These are phyloP conservation scores for Lactifluus echinatus DNA, from an alignment of 768 basidiomycete species.

Conservation along the genomic window DNA sequence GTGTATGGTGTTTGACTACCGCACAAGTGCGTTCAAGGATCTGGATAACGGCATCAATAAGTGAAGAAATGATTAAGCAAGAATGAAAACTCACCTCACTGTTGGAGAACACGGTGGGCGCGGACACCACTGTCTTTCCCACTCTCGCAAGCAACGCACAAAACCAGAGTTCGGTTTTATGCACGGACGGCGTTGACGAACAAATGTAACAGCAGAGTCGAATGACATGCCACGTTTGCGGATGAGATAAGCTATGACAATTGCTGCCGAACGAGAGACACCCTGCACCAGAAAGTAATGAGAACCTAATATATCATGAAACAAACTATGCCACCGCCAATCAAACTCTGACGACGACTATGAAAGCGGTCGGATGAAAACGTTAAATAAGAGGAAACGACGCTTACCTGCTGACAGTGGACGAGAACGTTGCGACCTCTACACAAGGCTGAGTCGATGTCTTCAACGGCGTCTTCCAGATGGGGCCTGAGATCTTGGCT, in stretches of 20 bases:
- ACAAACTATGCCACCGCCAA: not conserved
- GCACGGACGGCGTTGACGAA: constrained; percentile 60
- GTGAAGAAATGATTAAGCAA: not conserved
- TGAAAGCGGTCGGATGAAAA: constrained; percentile 1
- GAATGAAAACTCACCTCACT: not conserved
- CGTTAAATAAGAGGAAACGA: not conserved
- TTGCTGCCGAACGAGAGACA: constrained; percentile 65
- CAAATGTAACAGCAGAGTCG: constrained; percentile 50
- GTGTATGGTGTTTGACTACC: not conserved
- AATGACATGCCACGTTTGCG: constrained; percentile 64
- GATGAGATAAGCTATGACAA: constrained; percentile 79
- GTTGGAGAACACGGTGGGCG: constrained; percentile 4
- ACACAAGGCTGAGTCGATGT: constrained; percentile 54
- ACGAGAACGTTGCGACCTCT: constrained; percentile 62
- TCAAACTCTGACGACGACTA: constrained; percentile 12
- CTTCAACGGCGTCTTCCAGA: constrained; percentile 56
- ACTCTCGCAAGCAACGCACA: constrained; percentile 29
- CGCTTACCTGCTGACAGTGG: constrained; percentile 71
- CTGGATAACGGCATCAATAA: not conserved
- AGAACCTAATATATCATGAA: not conserved
- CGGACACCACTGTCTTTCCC: constrained; percentile 18
- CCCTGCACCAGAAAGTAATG: constrained; percentile 38
- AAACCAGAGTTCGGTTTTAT: constrained; percentile 76
- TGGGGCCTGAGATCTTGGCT: constrained; percentile 57
- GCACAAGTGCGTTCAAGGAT: constrained; percentile 10